phyloP scores from a whole-genome alignment of 257 asterid genomes.

The Fraxinus anomala region DNA sequence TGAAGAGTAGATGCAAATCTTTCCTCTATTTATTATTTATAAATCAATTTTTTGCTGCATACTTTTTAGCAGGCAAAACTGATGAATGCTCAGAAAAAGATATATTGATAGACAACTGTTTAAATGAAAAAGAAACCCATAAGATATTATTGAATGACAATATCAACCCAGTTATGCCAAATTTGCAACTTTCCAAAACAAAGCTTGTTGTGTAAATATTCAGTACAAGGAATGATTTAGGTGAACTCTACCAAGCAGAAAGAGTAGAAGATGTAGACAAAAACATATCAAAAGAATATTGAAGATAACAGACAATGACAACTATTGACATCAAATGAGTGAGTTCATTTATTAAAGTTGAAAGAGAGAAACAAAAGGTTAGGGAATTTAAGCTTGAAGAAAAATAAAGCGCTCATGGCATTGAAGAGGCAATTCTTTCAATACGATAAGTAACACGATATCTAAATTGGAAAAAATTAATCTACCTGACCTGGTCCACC shows the following conservation, averaged over 20 bases:
- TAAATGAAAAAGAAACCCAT: background rate
- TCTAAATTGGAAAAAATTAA: slow-evolving; percentile 17
- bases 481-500: slow-evolving; percentile 99
- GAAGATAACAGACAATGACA: background rate
- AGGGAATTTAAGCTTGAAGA: background rate
- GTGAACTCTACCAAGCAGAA: background rate
- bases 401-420: background rate
- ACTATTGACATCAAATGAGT: background rate
- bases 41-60: background rate
- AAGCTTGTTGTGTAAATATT: background rate
- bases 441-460: background rate
- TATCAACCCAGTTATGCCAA: background rate
- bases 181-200: background rate
- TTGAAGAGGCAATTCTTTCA: background rate
- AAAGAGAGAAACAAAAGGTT: background rate
- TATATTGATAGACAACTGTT: background rate
- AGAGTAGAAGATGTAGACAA: background rate
- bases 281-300: background rate
- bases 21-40: background rate
- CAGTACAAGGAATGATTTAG: background rate
- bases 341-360: background rate
- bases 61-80: background rate
- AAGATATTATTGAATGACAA: background rate
- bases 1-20: background rate
- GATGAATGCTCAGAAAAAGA: background rate